Conservation (phyloP, 1,284 basidiomycete genomes). For the Ganoderma lingzhi region DNA sequence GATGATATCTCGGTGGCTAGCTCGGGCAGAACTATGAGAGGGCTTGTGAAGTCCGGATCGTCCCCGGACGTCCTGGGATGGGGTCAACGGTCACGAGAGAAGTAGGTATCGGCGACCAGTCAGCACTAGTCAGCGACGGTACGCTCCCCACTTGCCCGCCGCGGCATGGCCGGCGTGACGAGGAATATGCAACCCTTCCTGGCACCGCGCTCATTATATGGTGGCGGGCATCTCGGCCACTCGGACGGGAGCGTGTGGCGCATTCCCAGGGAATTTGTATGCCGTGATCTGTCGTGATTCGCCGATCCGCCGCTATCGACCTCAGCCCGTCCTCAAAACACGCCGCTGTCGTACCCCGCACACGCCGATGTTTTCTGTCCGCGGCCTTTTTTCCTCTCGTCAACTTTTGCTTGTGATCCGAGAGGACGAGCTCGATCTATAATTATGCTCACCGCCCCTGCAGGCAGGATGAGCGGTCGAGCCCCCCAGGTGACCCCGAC, state of each 20-base stretch:
- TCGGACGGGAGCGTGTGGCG: not conserved
- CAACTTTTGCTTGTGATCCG: not conserved
- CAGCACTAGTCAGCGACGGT: no score
- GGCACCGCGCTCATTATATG: not conserved
- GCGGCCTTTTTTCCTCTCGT: not conserved
- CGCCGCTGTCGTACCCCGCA: not conserved
- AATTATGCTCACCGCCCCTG: not conserved
- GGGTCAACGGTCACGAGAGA: not conserved
- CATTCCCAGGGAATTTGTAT: not conserved
- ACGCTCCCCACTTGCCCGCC: not conserved
- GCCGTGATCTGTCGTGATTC: not conserved
- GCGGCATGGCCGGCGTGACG: not conserved
- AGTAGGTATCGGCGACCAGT: not conserved
- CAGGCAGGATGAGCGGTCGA: not conserved
- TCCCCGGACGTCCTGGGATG: not conserved
- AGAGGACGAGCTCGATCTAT: not conserved
- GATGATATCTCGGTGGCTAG: slow-evolving; percentile 69
- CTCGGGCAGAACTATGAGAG: slow-evolving; percentile 38
- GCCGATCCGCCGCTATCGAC: not conserved
- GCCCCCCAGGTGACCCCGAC: not conserved
- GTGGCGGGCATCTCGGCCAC: slow-evolving; percentile 1
- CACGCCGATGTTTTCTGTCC: not conserved
- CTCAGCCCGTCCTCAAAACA: not conserved
- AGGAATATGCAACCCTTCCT: not conserved
- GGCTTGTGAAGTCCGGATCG: slow-evolving; percentile 41